Percentiles rank a stretch among this genome's conserved stretches.
phyloP scores from a whole-genome alignment of 108 stramenopile genomes.

The Nannochloropsis oceanica region DNA sequence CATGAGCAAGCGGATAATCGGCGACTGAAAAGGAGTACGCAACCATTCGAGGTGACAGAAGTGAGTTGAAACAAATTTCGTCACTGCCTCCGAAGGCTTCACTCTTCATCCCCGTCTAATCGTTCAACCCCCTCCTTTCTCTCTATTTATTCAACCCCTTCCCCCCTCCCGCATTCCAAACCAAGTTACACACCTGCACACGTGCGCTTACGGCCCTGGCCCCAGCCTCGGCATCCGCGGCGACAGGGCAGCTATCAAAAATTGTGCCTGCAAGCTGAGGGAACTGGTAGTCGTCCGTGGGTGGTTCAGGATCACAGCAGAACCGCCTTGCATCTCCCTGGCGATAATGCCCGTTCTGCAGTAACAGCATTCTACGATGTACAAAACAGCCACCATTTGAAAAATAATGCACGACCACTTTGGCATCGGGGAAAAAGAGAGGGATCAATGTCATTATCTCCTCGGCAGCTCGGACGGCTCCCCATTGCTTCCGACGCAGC shows the following conservation, averaged over 20 bases:
- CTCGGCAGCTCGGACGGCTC: background rate
- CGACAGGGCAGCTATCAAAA: background rate
- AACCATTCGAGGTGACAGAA: no score
- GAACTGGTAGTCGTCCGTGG: background rate
- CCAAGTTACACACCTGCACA: background rate
- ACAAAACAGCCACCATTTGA: background rate
- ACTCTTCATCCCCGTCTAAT: no score
- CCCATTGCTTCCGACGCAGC: background rate
- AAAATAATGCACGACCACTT: background rate
- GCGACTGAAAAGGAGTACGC: background rate
- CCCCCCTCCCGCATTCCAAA: background rate
- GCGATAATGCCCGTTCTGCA: background rate
- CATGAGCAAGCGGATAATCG: background rate
- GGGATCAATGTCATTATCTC: background rate
- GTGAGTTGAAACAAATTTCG: no score
- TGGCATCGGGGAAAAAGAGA: background rate
- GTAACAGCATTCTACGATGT: background rate
- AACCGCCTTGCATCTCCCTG: background rate
- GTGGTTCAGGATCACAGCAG: background rate
- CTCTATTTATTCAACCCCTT: no score
- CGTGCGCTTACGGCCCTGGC: background rate
- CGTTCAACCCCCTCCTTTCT: no score
- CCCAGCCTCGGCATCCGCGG: background rate
- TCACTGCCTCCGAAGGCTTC: no score
- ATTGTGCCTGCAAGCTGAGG: background rate